Base-by-base conservation (phyloP, 116 monocot species). In the Phalaenopsis hybrid region DNA sequence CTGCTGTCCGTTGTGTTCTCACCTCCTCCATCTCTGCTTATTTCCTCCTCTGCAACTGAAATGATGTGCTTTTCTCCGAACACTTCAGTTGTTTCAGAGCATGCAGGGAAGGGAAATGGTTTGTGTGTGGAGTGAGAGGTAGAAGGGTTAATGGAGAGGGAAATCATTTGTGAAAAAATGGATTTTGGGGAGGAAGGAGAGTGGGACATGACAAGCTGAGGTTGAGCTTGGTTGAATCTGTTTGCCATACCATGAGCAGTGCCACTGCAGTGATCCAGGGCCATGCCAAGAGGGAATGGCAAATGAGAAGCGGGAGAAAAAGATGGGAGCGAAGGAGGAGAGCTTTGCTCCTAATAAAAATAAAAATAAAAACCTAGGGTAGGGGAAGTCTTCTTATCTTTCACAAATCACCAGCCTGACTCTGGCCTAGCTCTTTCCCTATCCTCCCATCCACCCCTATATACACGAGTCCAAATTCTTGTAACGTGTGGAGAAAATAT, bases 1-100 rank as follows among this genome's bases (percentile, higher is more conserved):
- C 49, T 82, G 77, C 81, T 84, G 33, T 41, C 81, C 57, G 74
- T 74, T 74, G 85, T 67, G 44, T 83, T 76, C 21, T 63, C 80
- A 57, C 46, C 80, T 49, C n/a, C 25, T 13, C 49, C 75, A 46
- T 87, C 88, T 80, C 34, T 79, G 73, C 50, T 80, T 61, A 74
- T 81, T 44, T 82, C 84, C 6, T 68, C 80, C 34, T 81, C 79
- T 63, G 23, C 49, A 74, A 28, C 63, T 13, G 55, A 83, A 18
- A 82, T 50, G 43, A 15, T 45, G 50, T 31, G 8, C 61, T 58
- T 73, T 23, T 45, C 44, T 8, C 16, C 41, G 7, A 45, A 6
- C 31, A 13, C 69, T 11, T 81, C 43, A n/a, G 51, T 65, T 20
- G 61, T 16, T 8, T 68, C 13, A 17, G 34, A 44, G 45, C 13